These are phyloP conservation scores for Boletus subcaerulescens DNA, from an alignment of 768 basidiomycete species.

Conservation along the genomic window DNA sequence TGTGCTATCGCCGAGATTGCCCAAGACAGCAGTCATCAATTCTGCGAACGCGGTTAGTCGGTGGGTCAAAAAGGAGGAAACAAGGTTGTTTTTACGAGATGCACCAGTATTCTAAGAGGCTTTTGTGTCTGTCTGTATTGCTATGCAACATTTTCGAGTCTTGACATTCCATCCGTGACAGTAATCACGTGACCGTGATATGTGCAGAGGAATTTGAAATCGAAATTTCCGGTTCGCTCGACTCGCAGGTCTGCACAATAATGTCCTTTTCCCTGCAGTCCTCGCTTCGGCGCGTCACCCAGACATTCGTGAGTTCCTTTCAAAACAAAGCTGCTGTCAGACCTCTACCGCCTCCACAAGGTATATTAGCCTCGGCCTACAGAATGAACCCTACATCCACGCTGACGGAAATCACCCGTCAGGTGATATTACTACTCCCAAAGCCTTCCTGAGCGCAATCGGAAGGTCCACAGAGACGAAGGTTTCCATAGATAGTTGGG, in stretches of 20 bases:
- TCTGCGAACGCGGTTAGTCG: constrained; percentile 86
- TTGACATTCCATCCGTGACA: too few relatives aligned
- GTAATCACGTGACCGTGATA: constrained; percentile 26
- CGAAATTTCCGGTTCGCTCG: not conserved
- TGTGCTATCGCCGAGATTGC: constrained; percentile 73
- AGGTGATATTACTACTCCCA: constrained; percentile 55
- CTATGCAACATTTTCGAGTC: not conserved
- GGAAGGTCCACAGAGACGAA: constrained; percentile 69
- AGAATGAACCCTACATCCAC: not conserved
- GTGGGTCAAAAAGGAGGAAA: constrained; percentile 92
- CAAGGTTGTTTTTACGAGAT: constrained; percentile 74
- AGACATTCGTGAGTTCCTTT: constrained; percentile 26
- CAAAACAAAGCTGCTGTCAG: constrained; percentile 29
- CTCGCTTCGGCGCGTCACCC: constrained; percentile 18
- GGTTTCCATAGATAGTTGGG: constrained; percentile 63
- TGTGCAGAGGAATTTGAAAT: not conserved
- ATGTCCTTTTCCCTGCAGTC: constrained; percentile 24
- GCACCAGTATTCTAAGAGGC: constrained; percentile 76
- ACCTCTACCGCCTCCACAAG: constrained; percentile 25
- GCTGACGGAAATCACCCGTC: constrained; percentile 9
- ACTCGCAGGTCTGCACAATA: not conserved
- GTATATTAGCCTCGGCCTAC: constrained; percentile 1
- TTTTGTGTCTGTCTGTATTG: not conserved
- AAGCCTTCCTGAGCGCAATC: constrained; percentile 69
- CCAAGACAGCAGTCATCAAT: constrained; percentile 83